Base-by-base conservation (phyloP, 2,329 filamentous ascomycete species). In the Nannizziopsis barbatae region DNA sequence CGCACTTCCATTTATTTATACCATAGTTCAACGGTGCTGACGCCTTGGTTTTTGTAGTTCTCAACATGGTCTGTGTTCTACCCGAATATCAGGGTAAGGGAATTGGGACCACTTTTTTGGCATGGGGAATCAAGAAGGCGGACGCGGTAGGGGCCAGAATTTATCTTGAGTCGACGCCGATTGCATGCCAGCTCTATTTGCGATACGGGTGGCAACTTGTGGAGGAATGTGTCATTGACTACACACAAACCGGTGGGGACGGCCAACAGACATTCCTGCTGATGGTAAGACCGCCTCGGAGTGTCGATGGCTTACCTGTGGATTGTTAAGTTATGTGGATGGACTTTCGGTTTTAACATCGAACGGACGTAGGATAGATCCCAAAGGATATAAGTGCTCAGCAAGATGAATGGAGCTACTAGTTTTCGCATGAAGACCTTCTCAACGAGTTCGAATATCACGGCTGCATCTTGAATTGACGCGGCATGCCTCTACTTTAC, bases 131-230 rank as follows among this genome's bases (percentile, higher is more conserved):
- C 22, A 14, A 42, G 7, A 40, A 17, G 9, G 45, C 45, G 15
- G 45, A 47, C 9, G 31, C 14, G 18, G 6, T 11, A n/a, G 37
- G 37, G 5, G 22, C 45, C 4, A 31, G 45, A 12, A 42, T 47
- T n/a, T 47, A 41, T 42, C 45, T 47, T 27, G 45, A 47, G 27
- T 37, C 45, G 9, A 47, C 45, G 4, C 27, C 45, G 14, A n/a
- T 7, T 2, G 45, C 36, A 14, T 40, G 22, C 35, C 45, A 20
- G n/a, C 11, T 47, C 8, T 47, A 47, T 30, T 18, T 18, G 37
- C 32, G 18, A 15, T 35, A 47, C n/a, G 45, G 45, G 31, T 47
- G 45, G 45, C 15, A 27, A 1, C 5, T 42, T 22, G 36, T 42
- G 8, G 45, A 47, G 27, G 45, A 47, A 22, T 18, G 12, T 35